Evolutionary conservation across 1,284 basidiomycete genomes (phyloP).

Genomic region (Sphagnurus paluster): DNA sequence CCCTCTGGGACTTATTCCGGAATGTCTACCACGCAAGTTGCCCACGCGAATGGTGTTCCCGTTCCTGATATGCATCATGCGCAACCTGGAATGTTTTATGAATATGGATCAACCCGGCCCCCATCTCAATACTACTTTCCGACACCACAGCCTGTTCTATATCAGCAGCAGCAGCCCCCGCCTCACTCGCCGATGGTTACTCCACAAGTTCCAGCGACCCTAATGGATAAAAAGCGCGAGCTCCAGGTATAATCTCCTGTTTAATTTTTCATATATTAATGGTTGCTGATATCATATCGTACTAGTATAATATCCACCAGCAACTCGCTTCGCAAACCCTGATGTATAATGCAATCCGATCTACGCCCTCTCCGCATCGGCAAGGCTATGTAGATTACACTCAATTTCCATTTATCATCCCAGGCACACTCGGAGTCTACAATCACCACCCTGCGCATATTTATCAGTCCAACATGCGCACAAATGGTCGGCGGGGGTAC

Average conservation of each 20-base stretch:
- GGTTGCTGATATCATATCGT: conserved; percentile 14
- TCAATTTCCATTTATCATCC: conserved; percentile 48
- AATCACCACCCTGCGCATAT: conserved; percentile 37
- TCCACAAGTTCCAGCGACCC: conserved; percentile 42
- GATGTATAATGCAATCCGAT: conserved; percentile 41
- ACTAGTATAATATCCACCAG: conserved; percentile 51
- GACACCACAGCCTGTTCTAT: conserved; percentile 57
- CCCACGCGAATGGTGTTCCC: conserved; percentile 44
- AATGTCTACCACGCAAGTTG: conserved; percentile 38
- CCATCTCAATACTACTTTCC: conserved; percentile 65
- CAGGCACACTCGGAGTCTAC: conserved; percentile 42
- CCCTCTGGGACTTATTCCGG: conserved; percentile 50
- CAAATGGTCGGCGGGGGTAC: conserved; percentile 42
- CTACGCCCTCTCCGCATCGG: conserved; percentile 41
- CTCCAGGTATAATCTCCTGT: conserved; percentile 46
- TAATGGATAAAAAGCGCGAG: conserved; percentile 60
- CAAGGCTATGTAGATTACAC: conserved; percentile 54
- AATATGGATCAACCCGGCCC: conserved; percentile 51
- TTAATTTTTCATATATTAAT: conserved; percentile 12
- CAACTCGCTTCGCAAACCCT: conserved; percentile 44
- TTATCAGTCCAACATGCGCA: conserved; percentile 41
- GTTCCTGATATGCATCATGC: conserved; percentile 46
- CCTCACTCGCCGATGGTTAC: conserved; percentile 53
- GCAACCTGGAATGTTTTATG: conserved; percentile 59
- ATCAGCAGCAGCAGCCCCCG: conserved; percentile 39